Conservation (phyloP, 2,329 filamentous ascomycete species). For the Magnaporthiopsis poae region DNA sequence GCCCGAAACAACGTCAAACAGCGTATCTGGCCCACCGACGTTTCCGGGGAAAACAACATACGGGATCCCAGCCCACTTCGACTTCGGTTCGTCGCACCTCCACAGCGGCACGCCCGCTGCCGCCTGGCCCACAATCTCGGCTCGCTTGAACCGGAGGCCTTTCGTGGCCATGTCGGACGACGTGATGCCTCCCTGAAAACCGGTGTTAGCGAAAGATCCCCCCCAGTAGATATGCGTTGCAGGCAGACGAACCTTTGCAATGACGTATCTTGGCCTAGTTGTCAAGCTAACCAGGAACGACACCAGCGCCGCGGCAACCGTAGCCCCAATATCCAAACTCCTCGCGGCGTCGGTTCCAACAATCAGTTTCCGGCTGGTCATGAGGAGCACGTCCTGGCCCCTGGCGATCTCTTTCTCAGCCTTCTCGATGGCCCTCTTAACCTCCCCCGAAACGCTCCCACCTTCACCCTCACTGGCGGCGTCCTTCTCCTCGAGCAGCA, state of each 20-base stretch:
- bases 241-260: constrained; percentile 32
- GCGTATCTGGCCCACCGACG: constrained; percentile 39
- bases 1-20: constrained; percentile 32
- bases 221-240: background rate
- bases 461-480: constrained; percentile 20
- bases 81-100: constrained; percentile 44
- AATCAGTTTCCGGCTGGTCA: constrained; percentile 48
- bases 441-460: constrained; percentile 18
- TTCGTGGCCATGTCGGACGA: constrained; percentile 50
- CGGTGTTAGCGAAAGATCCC: background rate
- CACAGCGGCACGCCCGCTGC: constrained; percentile 49
- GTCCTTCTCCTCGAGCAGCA: constrained; percentile 24
- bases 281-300: constrained; percentile 35
- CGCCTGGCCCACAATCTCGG: constrained; percentile 46
- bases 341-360: constrained; percentile 37
- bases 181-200: constrained; percentile 41
- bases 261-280: constrained; percentile 43
- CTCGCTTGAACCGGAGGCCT: constrained; percentile 42
- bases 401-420: constrained; percentile 30
- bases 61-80: constrained; percentile 39
- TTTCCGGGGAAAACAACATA: constrained; percentile 52
- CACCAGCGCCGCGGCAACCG: constrained; percentile 41
- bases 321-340: constrained; percentile 44
- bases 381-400: constrained; percentile 45
- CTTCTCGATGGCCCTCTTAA: constrained; percentile 20